Evolutionary conservation across 2,329 filamentous ascomycete species (phyloP).

Genomic region (Aureobasidium sp.): DNA sequence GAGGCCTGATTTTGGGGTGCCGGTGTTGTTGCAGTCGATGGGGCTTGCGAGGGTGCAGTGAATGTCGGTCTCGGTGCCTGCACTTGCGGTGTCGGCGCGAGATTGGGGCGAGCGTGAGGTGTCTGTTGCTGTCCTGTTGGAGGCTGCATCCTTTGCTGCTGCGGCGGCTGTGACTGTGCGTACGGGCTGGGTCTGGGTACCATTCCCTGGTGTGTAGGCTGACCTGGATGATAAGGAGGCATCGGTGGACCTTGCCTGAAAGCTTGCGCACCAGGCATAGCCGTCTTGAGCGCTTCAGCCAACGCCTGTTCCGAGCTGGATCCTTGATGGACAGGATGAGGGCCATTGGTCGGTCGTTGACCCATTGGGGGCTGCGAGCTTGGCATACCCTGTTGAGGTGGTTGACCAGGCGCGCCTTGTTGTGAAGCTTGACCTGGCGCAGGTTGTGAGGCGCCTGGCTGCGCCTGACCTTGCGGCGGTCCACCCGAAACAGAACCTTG

Average conservation of each 20-base stretch:
- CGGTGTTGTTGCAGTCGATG: background rate
- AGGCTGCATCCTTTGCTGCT: slow-evolving; percentile 11
- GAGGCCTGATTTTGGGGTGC: background rate
- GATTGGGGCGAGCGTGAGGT: slow-evolving; percentile 2
- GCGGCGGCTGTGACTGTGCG: slow-evolving; percentile 1
- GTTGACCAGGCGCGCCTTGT: background rate
- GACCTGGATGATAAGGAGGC: background rate
- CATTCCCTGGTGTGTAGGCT: background rate
- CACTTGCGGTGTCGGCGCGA: background rate
- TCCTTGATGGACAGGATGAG: background rate
- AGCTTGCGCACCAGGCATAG: slow-evolving; percentile 2
- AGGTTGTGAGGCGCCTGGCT: background rate
- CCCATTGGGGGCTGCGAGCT: background rate
- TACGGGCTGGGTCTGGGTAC: background rate
- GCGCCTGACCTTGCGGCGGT: background rate
- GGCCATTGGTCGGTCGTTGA: background rate
- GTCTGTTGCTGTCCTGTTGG: background rate
- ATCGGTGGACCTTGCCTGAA: background rate
- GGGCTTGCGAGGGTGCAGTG: background rate
- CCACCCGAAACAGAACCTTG: background rate
- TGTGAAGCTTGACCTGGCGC: background rate
- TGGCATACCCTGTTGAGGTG: slow-evolving; percentile 3
- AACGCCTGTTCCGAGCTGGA: background rate
- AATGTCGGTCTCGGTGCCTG: slow-evolving; percentile 10
- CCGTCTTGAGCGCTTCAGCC: slow-evolving; percentile 13